Conservation (phyloP, 805 yeast genomes). For the Dipodascopsis uninucleata region DNA sequence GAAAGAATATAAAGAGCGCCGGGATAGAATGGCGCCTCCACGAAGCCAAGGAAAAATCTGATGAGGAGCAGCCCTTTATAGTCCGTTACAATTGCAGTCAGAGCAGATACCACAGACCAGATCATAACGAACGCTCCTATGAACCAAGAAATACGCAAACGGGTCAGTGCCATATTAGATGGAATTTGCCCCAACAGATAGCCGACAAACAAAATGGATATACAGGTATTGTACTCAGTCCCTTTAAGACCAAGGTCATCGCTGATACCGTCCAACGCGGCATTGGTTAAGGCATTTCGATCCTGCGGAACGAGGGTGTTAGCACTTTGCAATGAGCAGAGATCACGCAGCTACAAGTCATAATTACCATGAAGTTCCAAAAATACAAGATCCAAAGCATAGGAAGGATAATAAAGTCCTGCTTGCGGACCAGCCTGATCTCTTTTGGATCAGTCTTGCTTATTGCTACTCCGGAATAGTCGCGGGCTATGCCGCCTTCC, state of each 20-base stretch:
- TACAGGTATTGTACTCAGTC: constrained; percentile 44
- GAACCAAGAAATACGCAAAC: constrained; percentile 31
- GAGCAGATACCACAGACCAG: constrained; percentile 40
- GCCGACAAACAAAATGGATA: constrained; percentile 47
- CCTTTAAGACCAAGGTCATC: constrained; percentile 39
- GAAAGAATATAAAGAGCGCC: constrained; percentile 39
- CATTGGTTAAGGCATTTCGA: constrained; percentile 47
- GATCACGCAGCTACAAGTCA: not conserved
- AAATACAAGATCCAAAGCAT: constrained; percentile 50
- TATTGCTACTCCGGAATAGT: constrained; percentile 12
- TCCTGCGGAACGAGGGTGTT: constrained; percentile 38
- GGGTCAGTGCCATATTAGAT: constrained; percentile 33
- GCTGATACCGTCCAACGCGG: constrained; percentile 44
- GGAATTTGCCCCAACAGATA: constrained; percentile 20
- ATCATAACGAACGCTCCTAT: constrained; percentile 40
- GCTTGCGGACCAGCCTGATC: constrained; percentile 44
- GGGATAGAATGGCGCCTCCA: constrained; percentile 41
- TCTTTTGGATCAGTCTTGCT: constrained; percentile 31
- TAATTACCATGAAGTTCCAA: constrained; percentile 36
- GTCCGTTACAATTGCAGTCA: constrained; percentile 30
- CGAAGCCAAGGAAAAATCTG: constrained; percentile 38
- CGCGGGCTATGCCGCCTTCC: constrained; percentile 2
- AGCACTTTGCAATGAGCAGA: constrained; percentile 12
- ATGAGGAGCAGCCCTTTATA: constrained; percentile 38
- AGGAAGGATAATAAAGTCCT: constrained; percentile 50